These are phyloP conservation scores for Xylariaceae sp. DNA, from an alignment of 2,329 filamentous ascomycete genomes.

Conservation along the genomic window DNA sequence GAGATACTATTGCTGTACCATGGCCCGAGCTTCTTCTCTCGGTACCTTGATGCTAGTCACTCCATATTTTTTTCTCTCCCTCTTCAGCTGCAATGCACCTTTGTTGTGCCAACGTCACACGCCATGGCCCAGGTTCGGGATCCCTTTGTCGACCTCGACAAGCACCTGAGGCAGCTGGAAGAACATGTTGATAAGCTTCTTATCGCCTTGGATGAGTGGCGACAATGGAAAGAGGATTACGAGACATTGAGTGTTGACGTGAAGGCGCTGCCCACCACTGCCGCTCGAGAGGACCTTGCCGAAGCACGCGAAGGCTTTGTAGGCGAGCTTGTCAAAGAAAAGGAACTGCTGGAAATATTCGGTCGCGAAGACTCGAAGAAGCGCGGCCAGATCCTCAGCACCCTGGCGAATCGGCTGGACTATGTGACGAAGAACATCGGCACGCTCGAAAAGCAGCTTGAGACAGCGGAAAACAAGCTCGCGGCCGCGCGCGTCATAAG, in stretches of 20 bases:
- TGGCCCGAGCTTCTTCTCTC: neutral
- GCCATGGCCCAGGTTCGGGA: slow-evolving; percentile 28
- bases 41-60: neutral
- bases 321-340: slow-evolving; percentile 55
- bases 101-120: neutral
- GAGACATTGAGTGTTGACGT: slow-evolving; percentile 82
- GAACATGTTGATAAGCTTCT: slow-evolving; percentile 66
- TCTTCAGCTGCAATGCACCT: slow-evolving; percentile 1
- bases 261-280: slow-evolving; percentile 40
- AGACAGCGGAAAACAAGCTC: slow-evolving; percentile 60
- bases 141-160: slow-evolving; percentile 62
- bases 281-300: slow-evolving; percentile 47
- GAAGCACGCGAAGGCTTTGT: slow-evolving; percentile 51
- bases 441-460: slow-evolving; percentile 52
- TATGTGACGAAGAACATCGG: slow-evolving; percentile 80
- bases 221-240: slow-evolving; percentile 85
- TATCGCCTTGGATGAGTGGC: slow-evolving; percentile 78
- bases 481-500: slow-evolving; percentile 53
- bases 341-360: slow-evolving; percentile 46
- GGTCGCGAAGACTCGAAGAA: slow-evolving; percentile 39
- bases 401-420: slow-evolving; percentile 71
- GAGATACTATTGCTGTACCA: neutral
- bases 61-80: neutral
- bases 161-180: slow-evolving; percentile 67
- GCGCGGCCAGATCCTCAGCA: slow-evolving; percentile 55